These are phyloP conservation scores for Nicotiana noctiflora DNA, from an alignment of 257 asterid species.

Conservation along the genomic window DNA sequence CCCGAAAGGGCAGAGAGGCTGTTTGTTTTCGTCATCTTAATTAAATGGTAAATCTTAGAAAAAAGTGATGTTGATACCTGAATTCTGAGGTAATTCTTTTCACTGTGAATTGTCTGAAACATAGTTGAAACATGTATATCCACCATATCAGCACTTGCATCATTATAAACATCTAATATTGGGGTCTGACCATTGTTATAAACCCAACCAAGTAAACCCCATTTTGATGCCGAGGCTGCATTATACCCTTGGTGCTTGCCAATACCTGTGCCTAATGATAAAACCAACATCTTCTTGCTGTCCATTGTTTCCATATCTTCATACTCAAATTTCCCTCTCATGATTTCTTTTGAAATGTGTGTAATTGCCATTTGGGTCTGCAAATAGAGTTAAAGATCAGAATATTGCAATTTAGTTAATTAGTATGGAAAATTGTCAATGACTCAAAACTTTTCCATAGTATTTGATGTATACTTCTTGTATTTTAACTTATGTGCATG, in stretches of 20 bases:
- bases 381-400: not conserved
- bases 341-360: slow-evolving; percentile 44
- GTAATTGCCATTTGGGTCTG: slow-evolving; percentile 64
- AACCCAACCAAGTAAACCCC: slow-evolving; percentile 51
- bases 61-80: slow-evolving; percentile 28
- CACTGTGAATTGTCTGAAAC: slow-evolving; percentile 34
- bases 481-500: no score
- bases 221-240: slow-evolving; percentile 30
- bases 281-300: slow-evolving; percentile 35
- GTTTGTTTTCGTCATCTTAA: no score
- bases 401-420: no score
- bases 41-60: no score
- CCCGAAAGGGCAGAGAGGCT: no score
- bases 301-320: slow-evolving; percentile 46
- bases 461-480: not conserved
- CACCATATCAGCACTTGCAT: slow-evolving; percentile 49
- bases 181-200: slow-evolving; percentile 39
- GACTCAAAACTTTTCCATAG: not conserved
- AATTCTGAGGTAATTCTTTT: slow-evolving; percentile 47
- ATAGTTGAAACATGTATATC: slow-evolving; percentile 56
- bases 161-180: slow-evolving; percentile 26
- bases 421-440: not conserved
- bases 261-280: slow-evolving; percentile 50
- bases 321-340: slow-evolving; percentile 31
- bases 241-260: slow-evolving; percentile 30